Conservation (phyloP, 2,329 filamentous ascomycete species). For the Emmonsiellopsis sp. region DNA sequence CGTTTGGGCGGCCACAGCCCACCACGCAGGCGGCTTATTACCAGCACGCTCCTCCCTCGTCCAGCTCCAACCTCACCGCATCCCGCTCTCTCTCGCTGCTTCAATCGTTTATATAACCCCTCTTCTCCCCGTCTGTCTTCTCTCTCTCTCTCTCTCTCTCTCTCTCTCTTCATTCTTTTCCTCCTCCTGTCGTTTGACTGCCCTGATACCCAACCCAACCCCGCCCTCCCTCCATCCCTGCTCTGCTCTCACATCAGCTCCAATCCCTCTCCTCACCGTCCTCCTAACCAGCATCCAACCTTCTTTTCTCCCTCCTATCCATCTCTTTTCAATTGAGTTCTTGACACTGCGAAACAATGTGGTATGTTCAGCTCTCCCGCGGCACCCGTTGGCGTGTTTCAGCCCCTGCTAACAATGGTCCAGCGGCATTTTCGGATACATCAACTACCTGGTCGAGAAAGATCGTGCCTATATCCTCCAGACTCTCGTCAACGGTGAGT, state of each 20-base stretch:
- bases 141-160: neutral
- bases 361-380: neutral
- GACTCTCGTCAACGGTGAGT: slow-evolving; percentile 87
- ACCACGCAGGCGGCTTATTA: too few relatives aligned
- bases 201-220: neutral
- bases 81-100: neutral
- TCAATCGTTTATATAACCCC: neutral
- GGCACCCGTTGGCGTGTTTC: neutral
- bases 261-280: neutral
- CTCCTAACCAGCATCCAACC: neutral
- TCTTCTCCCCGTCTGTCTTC: neutral
- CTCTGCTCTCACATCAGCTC: neutral
- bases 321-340: neutral
- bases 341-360: neutral
- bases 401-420: neutral
- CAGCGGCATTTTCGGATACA: slow-evolving; percentile 95
- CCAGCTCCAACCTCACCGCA: neutral
- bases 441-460: slow-evolving; percentile 99
- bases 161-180: neutral
- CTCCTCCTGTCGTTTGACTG: neutral
- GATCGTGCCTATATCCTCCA: slow-evolving; percentile 93
- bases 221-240: neutral
- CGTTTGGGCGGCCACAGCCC: too few relatives aligned
- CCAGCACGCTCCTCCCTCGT: too few relatives aligned
- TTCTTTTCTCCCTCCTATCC: neutral